Percentiles rank a stretch among this genome's conserved stretches.
Conservation (phyloP, 768 basidiomycete genomes). For the Phanerodontia chrysosporium region DNA sequence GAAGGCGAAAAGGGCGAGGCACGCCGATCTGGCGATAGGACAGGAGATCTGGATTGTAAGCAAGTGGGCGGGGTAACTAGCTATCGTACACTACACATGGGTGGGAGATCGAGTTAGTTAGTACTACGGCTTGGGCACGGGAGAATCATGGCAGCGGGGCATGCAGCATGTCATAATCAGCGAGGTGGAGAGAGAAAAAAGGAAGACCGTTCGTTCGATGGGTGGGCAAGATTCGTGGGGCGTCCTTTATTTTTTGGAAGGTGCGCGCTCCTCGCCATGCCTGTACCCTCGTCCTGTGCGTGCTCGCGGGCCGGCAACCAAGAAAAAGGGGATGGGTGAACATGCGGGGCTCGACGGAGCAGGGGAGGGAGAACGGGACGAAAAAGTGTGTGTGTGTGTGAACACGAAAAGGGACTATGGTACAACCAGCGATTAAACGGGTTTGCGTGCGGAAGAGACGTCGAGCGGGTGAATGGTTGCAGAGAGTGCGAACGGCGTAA, state of each 20-base stretch:
- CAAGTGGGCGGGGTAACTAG: not conserved
- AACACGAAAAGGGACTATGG: not conserved
- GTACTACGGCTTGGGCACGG: not conserved
- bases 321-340: not conserved
- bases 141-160: not conserved
- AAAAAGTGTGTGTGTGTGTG: not conserved
- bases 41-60: not conserved
- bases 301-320: not conserved
- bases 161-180: not conserved
- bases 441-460: not conserved
- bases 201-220: not conserved
- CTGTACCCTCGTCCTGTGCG: not conserved
- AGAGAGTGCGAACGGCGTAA: not conserved
- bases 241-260: not conserved
- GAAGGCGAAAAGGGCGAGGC: not conserved
- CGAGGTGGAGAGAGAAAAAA: not conserved
- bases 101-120: not conserved
- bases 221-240: not conserved
- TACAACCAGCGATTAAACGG: not conserved
- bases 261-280: not conserved
- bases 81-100: conserved; percentile 2
- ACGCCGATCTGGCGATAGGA: not conserved
- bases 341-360: not conserved
- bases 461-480: not conserved
- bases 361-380: not conserved